Conservation (phyloP, 495 filamentous ascomycete genomes). For the Lindgomyces ingoldianus region DNA sequence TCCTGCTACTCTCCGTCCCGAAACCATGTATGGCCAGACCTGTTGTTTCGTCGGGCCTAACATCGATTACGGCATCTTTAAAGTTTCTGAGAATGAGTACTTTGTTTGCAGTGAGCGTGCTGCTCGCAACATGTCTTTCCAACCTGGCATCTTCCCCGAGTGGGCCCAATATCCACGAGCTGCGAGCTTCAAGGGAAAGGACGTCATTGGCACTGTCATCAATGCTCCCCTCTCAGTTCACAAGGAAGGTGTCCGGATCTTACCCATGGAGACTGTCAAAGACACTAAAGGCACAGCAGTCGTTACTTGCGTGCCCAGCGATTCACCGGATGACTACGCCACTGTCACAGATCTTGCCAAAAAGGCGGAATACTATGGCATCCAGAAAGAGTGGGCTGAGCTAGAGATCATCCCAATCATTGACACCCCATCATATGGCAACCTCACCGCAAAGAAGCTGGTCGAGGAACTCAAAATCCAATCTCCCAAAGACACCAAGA, state of each 20-base stretch:
- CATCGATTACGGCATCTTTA: conserved; percentile 88
- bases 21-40: conserved; percentile 98
- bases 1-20: conserved; percentile 87
- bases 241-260: conserved; percentile 74
- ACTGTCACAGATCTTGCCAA: conserved; percentile 85
- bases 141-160: conserved; percentile 71
- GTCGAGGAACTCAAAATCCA: conserved; percentile 94
- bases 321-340: conserved; percentile 94
- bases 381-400: conserved; percentile 95
- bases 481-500: conserved; percentile 89
- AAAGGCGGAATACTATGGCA: conserved; percentile 96
- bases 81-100: conserved; percentile 79
- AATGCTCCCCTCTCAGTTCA: conserved; percentile 90
- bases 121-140: conserved; percentile 95
- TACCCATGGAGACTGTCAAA: conserved; percentile 93
- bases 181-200: conserved; percentile 70
- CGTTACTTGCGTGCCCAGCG: conserved; percentile 91
- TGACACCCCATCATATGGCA: conserved; percentile 83
- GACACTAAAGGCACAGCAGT: conserved; percentile 94
- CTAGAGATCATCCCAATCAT: conserved; percentile 82
- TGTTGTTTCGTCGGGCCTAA: conserved; percentile 94
- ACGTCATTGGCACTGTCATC: conserved; percentile 80
- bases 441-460: conserved; percentile 77
- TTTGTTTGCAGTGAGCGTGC: conserved; percentile 82
- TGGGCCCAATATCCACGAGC: conserved; percentile 75